Conservation (phyloP, 495 filamentous ascomycete species). For the Penicillium daleae region DNA sequence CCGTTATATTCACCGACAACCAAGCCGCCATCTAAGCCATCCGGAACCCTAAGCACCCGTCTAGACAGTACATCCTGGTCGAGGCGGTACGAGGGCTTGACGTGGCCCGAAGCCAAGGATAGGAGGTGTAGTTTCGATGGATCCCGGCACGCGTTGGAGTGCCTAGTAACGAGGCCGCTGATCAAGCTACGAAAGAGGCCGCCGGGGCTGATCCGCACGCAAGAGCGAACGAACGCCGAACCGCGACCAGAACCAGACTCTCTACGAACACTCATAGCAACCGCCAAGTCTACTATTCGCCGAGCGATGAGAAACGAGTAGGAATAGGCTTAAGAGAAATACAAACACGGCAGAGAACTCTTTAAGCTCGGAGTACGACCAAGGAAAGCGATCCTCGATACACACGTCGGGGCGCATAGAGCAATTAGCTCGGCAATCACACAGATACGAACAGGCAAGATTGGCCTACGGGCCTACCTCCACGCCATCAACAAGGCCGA, state of each 20-base stretch:
- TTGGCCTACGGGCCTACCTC: slow-evolving; percentile 37
- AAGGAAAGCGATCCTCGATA: slow-evolving; percentile 5
- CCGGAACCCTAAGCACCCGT: slow-evolving; percentile 10
- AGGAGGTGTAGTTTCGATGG: slow-evolving; percentile 16
- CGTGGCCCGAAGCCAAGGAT: slow-evolving; percentile 4
- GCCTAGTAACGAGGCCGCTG: slow-evolving; percentile 31
- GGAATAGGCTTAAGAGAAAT: slow-evolving; percentile 15
- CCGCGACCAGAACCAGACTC: slow-evolving; percentile 12
- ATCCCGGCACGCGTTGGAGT: slow-evolving; percentile 33
- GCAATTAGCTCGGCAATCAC: slow-evolving; percentile 36
- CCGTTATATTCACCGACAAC: slow-evolving; percentile 18
- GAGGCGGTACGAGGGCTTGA: slow-evolving; percentile 10
- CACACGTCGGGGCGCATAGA: slow-evolving; percentile 29
- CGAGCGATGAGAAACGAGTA: slow-evolving; percentile 10
- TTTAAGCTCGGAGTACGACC: background rate
- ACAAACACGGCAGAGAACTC: slow-evolving; percentile 18
- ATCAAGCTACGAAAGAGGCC: slow-evolving; percentile 18
- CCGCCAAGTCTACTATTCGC: slow-evolving; percentile 12
- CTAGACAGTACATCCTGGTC: slow-evolving; percentile 16
- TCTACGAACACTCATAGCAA: slow-evolving; percentile 17
- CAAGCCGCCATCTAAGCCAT: slow-evolving; percentile 19
- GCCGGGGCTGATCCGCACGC: slow-evolving; percentile 1
- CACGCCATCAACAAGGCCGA: slow-evolving; percentile 33
- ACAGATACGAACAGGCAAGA: slow-evolving; percentile 37
- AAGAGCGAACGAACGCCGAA: slow-evolving; percentile 11